phyloP scores from a whole-genome alignment of 371 early-diverging fungal species.

The Coemansia sp. region DNA sequence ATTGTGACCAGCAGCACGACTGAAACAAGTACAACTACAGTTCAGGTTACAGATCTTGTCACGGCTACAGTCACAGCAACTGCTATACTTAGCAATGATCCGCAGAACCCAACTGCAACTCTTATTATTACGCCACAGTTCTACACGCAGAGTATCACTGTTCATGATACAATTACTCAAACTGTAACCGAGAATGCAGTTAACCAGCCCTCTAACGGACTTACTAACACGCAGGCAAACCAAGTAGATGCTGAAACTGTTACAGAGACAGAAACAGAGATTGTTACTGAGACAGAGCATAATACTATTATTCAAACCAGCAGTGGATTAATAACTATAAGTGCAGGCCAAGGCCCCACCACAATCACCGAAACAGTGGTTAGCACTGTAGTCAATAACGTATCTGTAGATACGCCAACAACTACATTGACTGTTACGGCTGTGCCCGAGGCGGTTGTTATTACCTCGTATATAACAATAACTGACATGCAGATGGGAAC shows the following conservation, averaged over 20 bases:
- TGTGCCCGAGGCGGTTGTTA: background rate
- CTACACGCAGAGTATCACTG: conserved; percentile 11
- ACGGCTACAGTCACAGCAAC: conserved; percentile 15
- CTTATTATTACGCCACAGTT: conserved; percentile 5
- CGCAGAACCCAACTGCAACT: background rate
- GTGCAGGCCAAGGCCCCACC: background rate
- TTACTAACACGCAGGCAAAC: background rate
- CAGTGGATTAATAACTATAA: background rate
- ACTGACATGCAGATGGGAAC: conserved; percentile 5
- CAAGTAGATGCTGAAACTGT: background rate
- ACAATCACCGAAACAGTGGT: background rate
- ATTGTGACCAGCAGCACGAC: conserved; percentile 6
- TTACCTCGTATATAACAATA: conserved; percentile 4
- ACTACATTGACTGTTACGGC: conserved; percentile 1
- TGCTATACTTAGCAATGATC: background rate
- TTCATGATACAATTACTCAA: conserved; percentile 9
- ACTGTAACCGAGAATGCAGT: background rate
- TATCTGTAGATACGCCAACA: background rate
- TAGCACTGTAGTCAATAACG: background rate
- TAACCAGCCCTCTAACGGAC: background rate
- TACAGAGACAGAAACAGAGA: conserved; percentile 14
- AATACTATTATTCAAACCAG: background rate
- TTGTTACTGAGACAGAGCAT: conserved; percentile 6
- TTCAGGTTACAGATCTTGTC: background rate
- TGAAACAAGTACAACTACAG: background rate